Evolutionary conservation across 306 rosid species (phyloP), one percentile per base, ranked within the genome.

Genomic region (Citrullus colocynthis): DNA sequence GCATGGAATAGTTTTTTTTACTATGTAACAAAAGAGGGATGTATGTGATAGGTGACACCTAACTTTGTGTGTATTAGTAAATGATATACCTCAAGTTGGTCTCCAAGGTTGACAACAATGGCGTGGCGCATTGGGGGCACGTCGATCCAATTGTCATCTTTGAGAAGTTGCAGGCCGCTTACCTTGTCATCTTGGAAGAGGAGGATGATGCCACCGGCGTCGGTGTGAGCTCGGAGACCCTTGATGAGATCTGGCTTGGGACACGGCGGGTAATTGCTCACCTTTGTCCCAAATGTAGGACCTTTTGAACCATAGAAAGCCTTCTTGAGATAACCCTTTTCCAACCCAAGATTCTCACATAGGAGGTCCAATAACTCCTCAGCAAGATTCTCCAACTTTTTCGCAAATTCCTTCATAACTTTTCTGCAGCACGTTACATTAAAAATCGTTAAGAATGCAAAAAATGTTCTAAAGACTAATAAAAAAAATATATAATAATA

Each of bases 41-140:
- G 39, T 2, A 5, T 36, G 39, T 2, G 4, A 32, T 32, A 32
- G 36, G 36, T 3, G 2, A 3, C 44, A 39, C 8, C 8, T 39
- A 39, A 39, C 51, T 45, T 45, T 10, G 2, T 45, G 6, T 5
- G 16, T 13, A 48, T 48, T 48, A 48, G 16, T 48, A 48, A 3
- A 51, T 64, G 12, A 72, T 41, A 15, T 84, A 91, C 98, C 98
- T 93, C 98, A 63, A 93, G 89, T 24, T 93, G 98, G 82, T 93
- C 98, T 11, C 98, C 97, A 7, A 93, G 83, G 89, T 93, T 93
- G 74, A 93, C 77, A 1, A 93, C 98, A 56, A 93, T 83, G 82
- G 98, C 89, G 74, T 93, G 98, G 78, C 89, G 96, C 90, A 91
- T 85, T 6, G 96, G 98, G 32, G 98, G 98, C 15, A 93, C 98